phyloP scores from a whole-genome alignment of 495 filamentous ascomycete genomes.

The Hypoxylon subgilvum region DNA sequence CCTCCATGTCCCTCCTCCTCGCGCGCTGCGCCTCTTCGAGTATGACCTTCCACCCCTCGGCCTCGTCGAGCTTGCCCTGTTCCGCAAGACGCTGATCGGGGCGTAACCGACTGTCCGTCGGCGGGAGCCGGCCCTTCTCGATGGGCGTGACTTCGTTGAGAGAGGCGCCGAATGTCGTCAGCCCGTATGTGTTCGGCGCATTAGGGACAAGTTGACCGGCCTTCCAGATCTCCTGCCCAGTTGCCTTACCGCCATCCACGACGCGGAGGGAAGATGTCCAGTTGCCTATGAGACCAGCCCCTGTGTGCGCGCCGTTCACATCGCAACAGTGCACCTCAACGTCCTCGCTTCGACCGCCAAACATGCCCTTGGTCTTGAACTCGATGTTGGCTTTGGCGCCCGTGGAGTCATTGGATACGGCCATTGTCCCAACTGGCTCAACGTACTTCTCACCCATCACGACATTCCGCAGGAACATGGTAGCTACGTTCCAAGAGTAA shows the following conservation, averaged over 20 bases:
- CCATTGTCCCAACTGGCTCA: conserved; percentile 89
- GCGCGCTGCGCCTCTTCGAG: conserved; percentile 86
- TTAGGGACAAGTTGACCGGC: conserved; percentile 76
- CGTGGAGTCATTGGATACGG: conserved; percentile 77
- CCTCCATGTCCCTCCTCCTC: conserved; percentile 77
- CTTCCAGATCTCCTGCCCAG: conserved; percentile 73
- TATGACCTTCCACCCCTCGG: conserved; percentile 79
- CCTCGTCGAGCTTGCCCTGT: conserved; percentile 78
- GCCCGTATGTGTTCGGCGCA: conserved; percentile 78
- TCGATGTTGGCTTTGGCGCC: conserved; percentile 79
- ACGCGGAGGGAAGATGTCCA: conserved; percentile 78
- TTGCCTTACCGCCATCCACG: conserved; percentile 62
- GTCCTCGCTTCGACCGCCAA: conserved; percentile 91
- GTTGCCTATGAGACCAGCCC: conserved; percentile 73
- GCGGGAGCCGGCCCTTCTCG: conserved; percentile 73
- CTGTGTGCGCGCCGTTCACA: conserved; percentile 62
- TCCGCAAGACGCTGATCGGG: conserved; percentile 94
- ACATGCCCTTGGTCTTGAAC: conserved; percentile 95
- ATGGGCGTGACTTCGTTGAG: conserved; percentile 87
- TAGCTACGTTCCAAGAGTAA: conserved; percentile 84
- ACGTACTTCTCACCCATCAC: conserved; percentile 98
- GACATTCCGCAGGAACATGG: conserved; percentile 90
- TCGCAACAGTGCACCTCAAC: conserved; percentile 76
- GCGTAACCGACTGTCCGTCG: conserved; percentile 80
- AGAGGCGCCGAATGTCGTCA: conserved; percentile 82